These are phyloP conservation scores for Suhomyces emberorum DNA, from an alignment of 805 yeast species.

Conservation along the genomic window DNA sequence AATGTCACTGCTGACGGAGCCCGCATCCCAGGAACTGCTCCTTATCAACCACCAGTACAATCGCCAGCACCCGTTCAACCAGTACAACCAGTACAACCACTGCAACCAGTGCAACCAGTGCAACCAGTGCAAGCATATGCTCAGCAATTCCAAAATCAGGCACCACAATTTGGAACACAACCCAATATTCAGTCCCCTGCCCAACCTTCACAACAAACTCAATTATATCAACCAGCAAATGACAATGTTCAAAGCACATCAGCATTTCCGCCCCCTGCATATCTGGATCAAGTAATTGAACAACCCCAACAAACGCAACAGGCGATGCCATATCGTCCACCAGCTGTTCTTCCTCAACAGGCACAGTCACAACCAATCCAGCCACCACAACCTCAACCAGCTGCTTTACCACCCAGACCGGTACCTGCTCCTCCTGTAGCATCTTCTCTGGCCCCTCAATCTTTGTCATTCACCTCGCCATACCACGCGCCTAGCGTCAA, in stretches of 20 bases:
- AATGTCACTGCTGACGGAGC: neutral
- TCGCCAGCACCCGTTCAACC: neutral
- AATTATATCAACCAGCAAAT: neutral
- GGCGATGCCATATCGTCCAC: neutral
- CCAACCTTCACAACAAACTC: neutral
- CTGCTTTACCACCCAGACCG: no score
- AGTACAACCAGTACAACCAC: neutral
- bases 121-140: neutral
- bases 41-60: neutral
- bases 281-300: constrained; percentile 11
- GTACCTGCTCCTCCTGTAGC: neutral
- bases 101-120: neutral
- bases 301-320: constrained; percentile 4
- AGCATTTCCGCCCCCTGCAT: constrained; percentile 11
- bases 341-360: neutral
- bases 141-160: neutral
- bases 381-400: constrained; percentile 5
- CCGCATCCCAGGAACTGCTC: neutral
- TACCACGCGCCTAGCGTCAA: constrained; percentile 4
- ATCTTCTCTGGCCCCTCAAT: neutral
- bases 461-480: constrained; percentile 5
- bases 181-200: neutral
- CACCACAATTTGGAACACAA: neutral
- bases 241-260: constrained; percentile 6
- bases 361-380: constrained; percentile 6